Base-by-base conservation (phyloP, 805 yeast genomes). In the Myxozyma lipomycoides region DNA sequence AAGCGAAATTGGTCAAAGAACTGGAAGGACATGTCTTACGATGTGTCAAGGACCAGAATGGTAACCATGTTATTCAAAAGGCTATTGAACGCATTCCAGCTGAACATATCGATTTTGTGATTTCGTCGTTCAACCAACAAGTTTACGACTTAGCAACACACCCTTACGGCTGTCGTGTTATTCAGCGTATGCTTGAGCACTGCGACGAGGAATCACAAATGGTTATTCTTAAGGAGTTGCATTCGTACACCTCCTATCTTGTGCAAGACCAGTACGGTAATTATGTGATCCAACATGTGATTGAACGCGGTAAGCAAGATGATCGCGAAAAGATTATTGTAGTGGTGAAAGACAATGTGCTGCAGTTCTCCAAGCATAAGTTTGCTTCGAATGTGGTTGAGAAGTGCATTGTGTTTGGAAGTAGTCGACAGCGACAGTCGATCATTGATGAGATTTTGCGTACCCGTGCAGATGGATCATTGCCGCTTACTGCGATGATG, bases 381-480 rank as follows among this genome's bases (percentile, higher is more conserved):
- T 93, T 89, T 73, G 98, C 98, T 1, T 88, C 96, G 0, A 93
- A 93, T 67, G 99, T 95, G 26, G 95, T 93, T 59, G 99, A 93
- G 68, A 89, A 87, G 67, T 86, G 96, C 61, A 86, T 93, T 50
- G 76, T 86, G 49, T 78, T 75, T 67, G 95, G 96, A 42, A 74
- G 78, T 17, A 67, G 71, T 6, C 72, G 69, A 4, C 95, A 89
- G 67, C 77, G 89, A 56, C 69, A 72, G 52, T 65, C 73, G 35
- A 77, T 91, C 37, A 77, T 85, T 51, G 79, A 78, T 49, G 85
- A 81, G 61, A 86, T 91, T 15, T 28, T 60, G 39, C 37, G 53
- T 4, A 51, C 35, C 21, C 41, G 48, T 69, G 84, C 69, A 70
- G 77, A 26, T 26, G 61, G 55, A 9, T 37, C 51, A 34, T 26